Evolutionary conservation across 192 early-diverging fungal species (phyloP).

Genomic region (Backusella mclennaniae): DNA sequence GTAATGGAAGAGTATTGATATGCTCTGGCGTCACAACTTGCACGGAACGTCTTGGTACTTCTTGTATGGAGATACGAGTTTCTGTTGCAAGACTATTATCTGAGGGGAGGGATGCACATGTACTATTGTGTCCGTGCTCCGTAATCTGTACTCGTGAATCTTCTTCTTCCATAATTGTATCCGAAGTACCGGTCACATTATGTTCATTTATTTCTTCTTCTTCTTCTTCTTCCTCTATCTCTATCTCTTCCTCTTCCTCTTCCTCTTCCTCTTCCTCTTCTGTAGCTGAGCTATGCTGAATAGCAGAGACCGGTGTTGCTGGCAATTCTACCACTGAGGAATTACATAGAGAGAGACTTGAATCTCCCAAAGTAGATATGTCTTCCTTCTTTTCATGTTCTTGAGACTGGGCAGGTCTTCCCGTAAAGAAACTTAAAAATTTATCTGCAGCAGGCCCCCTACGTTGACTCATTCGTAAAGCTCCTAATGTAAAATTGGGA

Average conservation of each 20-base stretch:
- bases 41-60: slow-evolving; percentile 1
- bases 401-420: background rate
- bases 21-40: background rate
- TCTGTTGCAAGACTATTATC: background rate
- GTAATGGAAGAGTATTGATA: background rate
- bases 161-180: background rate
- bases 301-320: background rate
- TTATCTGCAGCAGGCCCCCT: slow-evolving; percentile 11
- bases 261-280: background rate
- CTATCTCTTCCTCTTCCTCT: background rate
- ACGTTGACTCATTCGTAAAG: slow-evolving; percentile 4
- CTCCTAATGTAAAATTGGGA: background rate
- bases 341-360: background rate
- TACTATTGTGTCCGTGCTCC: background rate
- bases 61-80: background rate
- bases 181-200: background rate
- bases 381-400: background rate
- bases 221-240: background rate
- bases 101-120: background rate
- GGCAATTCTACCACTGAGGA: background rate
- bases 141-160: background rate
- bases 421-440: slow-evolving; percentile 10
- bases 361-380: background rate
- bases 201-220: background rate
- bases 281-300: background rate